Percentiles rank a stretch among this genome's conserved stretches.
phyloP scores from a whole-genome alignment of 768 basidiomycete genomes.

The Postia placenta region DNA sequence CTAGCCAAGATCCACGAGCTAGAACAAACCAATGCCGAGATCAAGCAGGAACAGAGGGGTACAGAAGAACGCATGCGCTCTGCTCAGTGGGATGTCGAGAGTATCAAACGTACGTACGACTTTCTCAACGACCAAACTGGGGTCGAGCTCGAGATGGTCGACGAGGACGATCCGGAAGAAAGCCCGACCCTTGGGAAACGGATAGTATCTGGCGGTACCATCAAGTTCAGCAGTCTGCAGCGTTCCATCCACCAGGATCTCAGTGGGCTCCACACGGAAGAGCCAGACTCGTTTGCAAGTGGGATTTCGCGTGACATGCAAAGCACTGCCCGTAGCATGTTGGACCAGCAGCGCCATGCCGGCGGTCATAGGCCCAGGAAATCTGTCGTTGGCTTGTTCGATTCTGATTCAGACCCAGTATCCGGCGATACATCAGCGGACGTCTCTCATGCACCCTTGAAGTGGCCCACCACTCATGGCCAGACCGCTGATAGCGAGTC shows the following conservation, averaged over 20 bases:
- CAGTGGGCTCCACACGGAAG: constrained; percentile 12
- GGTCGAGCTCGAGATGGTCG: constrained; percentile 41
- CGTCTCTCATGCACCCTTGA: constrained; percentile 2
- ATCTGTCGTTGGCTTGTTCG: constrained; percentile 61
- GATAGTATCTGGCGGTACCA: constrained; percentile 29
- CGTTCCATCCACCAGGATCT: constrained; percentile 34
- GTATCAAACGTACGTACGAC: constrained; percentile 66
- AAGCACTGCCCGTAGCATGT: constrained; percentile 20
- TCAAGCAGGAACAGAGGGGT: constrained; percentile 56
- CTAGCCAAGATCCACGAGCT: constrained; percentile 71
- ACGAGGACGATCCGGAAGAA: constrained; percentile 25
- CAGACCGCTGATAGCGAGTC: background rate
- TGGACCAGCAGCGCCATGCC: background rate
- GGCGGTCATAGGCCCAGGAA: constrained; percentile 32
- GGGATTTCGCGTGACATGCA: constrained; percentile 21
- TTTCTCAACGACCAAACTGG: constrained; percentile 51
- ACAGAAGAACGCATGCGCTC: constrained; percentile 57
- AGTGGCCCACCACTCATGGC: constrained; percentile 1
- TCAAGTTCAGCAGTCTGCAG: constrained; percentile 44
- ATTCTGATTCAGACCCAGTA: constrained; percentile 15
- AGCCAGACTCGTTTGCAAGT: constrained; percentile 16
- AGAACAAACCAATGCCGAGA: constrained; percentile 64
- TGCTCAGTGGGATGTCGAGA: constrained; percentile 67
- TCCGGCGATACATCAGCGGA: no score
- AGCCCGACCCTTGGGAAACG: constrained; percentile 8